Evolutionary conservation across 2,329 filamentous ascomycete genomes (phyloP).

Genomic region (Cytospora leucostoma): DNA sequence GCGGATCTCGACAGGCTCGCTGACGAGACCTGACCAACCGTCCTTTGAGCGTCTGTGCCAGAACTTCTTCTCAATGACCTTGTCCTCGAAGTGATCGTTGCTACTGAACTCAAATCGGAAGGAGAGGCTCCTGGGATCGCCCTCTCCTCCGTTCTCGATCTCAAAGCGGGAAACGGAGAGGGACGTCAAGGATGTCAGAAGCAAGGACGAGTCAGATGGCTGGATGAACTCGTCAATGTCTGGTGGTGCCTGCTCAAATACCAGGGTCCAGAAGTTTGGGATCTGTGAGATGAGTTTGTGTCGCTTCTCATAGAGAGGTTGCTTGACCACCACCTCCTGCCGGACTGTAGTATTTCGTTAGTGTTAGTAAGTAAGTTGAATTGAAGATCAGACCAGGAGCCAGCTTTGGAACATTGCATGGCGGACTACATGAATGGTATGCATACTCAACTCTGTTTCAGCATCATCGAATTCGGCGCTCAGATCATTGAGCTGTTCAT

Average conservation of each 20-base stretch:
- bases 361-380: slow-evolving; percentile 22
- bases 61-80: slow-evolving; percentile 85
- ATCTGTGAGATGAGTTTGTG: slow-evolving; percentile 70
- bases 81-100: slow-evolving; percentile 82
- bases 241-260: slow-evolving; percentile 81
- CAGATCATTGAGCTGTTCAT: slow-evolving; percentile 76
- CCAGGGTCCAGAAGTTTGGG: slow-evolving; percentile 90
- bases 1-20: slow-evolving; percentile 82
- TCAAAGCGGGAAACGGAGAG: slow-evolving; percentile 81
- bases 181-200: slow-evolving; percentile 67
- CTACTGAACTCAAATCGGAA: slow-evolving; percentile 77
- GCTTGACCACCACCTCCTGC: slow-evolving; percentile 67
- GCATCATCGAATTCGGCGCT: slow-evolving; percentile 83
- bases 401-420: not conserved
- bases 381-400: not conserved
- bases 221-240: slow-evolving; percentile 90
- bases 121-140: slow-evolving; percentile 78
- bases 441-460: slow-evolving; percentile 80
- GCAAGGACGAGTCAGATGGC: slow-evolving; percentile 72
- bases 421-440: not conserved
- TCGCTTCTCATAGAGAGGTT: slow-evolving; percentile 76
- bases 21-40: slow-evolving; percentile 76
- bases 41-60: slow-evolving; percentile 73
- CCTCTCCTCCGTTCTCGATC: slow-evolving; percentile 60
- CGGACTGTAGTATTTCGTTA: slow-evolving; percentile 57